Percentiles rank a stretch among this genome's conserved stretches.
These are phyloP conservation scores for Suhomyces panamericanus DNA, from an alignment of 1,139 yeast species.

Conservation along the genomic window DNA sequence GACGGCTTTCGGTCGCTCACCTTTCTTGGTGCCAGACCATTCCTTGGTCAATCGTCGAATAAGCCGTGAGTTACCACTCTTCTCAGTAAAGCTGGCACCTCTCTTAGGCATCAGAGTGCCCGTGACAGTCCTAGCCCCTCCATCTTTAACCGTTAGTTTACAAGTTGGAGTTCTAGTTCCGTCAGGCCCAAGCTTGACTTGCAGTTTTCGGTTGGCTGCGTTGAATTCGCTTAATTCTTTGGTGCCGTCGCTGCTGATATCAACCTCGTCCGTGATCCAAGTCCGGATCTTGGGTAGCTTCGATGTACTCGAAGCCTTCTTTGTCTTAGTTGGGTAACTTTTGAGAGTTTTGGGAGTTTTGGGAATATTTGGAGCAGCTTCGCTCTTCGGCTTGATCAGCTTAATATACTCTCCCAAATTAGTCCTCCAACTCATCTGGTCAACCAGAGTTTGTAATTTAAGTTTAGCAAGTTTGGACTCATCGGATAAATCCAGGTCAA, in stretches of 20 bases:
- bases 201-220: not conserved
- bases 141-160: slow-evolving; percentile 19
- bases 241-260: slow-evolving; percentile 27
- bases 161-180: slow-evolving; percentile 9
- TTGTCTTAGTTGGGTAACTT: not conserved
- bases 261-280: slow-evolving; percentile 18
- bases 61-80: slow-evolving; percentile 6
- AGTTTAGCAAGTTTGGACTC: slow-evolving; percentile 24
- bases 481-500: slow-evolving; percentile 24
- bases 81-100: slow-evolving; percentile 5
- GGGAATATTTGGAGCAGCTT: slow-evolving; percentile 6
- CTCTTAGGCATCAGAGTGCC: slow-evolving; percentile 3
- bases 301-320: not conserved
- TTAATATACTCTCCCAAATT: slow-evolving; percentile 21
- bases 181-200: slow-evolving; percentile 1
- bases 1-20: slow-evolving; percentile 5
- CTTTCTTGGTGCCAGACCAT: not conserved
- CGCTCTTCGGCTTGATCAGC: slow-evolving; percentile 11
- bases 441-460: slow-evolving; percentile 31
- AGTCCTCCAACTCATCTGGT: slow-evolving; percentile 28
- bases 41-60: slow-evolving; percentile 10
- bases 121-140: slow-evolving; percentile 1
- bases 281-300: not conserved
- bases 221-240: slow-evolving; percentile 16
- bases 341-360: slow-evolving; percentile 6